Conservation (phyloP, 306 rosid species). For the Citrullus colocynthis region DNA sequence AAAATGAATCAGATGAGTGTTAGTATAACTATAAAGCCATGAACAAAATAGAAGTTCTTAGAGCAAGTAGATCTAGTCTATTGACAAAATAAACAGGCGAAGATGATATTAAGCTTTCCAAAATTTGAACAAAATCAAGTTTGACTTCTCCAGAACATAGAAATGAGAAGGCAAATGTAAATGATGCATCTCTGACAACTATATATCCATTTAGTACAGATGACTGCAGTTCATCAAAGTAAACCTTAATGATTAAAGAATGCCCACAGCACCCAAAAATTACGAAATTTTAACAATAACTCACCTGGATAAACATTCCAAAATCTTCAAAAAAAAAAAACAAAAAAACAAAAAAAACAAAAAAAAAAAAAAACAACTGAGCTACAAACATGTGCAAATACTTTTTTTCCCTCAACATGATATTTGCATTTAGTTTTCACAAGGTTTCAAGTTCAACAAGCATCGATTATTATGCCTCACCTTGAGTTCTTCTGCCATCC, state of each 20-base stretch:
- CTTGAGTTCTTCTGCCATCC: slow-evolving; percentile 91
- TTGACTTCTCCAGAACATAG: neutral
- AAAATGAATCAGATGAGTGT: neutral
- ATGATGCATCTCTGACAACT: neutral
- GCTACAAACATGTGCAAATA: neutral
- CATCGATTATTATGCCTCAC: slow-evolving; percentile 27
- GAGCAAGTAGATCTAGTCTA: neutral
- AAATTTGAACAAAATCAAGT: neutral
- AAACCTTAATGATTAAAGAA: neutral
- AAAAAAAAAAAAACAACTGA: neutral
- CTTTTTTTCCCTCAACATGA: neutral
- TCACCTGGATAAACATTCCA: neutral
- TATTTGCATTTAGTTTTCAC: neutral
- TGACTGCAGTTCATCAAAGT: neutral
- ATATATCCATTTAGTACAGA: neutral
- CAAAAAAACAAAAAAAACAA: no score
- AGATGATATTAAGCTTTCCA: neutral
- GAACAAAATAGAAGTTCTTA: neutral
- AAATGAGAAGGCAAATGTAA: neutral
- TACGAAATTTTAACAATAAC: neutral
- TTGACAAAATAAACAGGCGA: neutral
- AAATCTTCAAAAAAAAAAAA: neutral
- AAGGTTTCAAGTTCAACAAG: slow-evolving; percentile 8
- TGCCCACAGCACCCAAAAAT: neutral
- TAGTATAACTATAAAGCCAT: neutral